Base-by-base conservation (phyloP, 148 eudicot species). In the Talinum fruticosum region DNA sequence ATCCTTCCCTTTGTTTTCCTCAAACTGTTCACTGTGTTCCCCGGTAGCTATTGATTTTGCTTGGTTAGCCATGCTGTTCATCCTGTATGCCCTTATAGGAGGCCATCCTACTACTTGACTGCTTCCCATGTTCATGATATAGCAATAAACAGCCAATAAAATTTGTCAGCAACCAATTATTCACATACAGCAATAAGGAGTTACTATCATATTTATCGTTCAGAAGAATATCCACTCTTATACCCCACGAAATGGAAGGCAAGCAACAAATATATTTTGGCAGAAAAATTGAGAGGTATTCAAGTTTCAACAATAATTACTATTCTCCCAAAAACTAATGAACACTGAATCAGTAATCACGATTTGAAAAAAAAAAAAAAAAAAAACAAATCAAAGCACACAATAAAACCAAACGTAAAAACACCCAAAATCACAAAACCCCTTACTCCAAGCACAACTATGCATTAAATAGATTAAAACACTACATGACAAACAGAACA, bases 31-130 rank as follows among this genome's bases (percentile, higher is more conserved):
- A 72, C 79, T 76, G 34, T 86, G 78, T 53, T 88, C 92, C 72
- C 85, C 91, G 19, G 80, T 59, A 37, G 87, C 72, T 8, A 79
- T 82, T 34, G 86, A 80, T 84, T 92, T 92, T 14, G 87, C 77
- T 72, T 94, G 96, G 87, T 83, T 90, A 37, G 77, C 86, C 87
- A 95, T 64, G 87, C 86, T 90, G 87, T 88, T 91, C 86, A 95
- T 88, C 86, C 98, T 87, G 76, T 89, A 84, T 75, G 93, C 84
- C 81, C 90, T 85, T 76, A 95, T 77, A 21, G 98, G 98, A 78
- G 98, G 98, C 98, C 98, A 94, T 85, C 98, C 98, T 44, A 94
- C 98, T 61, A 87, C 97, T 86, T 93, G 98, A 77, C 91, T 87
- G 91, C 88, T 87, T 29, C 67, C 75, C 49, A 72, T 15, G 36